Percentiles rank a stretch among this genome's conserved stretches.
These are phyloP conservation scores for Tuber brumale DNA, from an alignment of 495 filamentous ascomycete genomes.

Conservation along the genomic window DNA sequence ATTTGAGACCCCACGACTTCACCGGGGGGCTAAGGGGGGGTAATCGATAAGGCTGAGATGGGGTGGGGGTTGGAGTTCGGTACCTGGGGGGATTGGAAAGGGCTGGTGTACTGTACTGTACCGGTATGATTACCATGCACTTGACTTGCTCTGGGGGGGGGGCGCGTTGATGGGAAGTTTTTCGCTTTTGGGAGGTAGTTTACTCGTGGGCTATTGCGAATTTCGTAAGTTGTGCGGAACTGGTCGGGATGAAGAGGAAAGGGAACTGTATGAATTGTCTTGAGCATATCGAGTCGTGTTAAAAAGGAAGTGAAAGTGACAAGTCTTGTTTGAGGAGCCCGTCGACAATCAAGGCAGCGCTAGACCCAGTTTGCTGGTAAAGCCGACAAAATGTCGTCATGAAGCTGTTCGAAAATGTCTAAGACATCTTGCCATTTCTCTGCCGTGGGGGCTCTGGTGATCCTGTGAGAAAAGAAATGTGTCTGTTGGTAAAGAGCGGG, in stretches of 20 bases:
- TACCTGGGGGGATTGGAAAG: not conserved
- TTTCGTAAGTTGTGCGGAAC: not conserved
- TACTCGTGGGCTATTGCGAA: not conserved
- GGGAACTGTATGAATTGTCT: not conserved
- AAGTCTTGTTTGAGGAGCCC: not conserved
- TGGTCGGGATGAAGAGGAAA: not conserved
- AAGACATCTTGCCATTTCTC: not conserved
- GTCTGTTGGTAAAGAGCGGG: not conserved
- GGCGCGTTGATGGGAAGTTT: not conserved
- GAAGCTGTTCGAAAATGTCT: not conserved
- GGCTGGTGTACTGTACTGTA: not conserved
- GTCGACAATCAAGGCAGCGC: not conserved
- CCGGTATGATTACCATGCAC: not conserved
- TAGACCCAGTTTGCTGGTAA: not conserved
- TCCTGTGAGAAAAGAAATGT: not conserved
- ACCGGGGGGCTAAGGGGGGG: too few relatives aligned
- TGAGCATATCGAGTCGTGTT: not conserved
- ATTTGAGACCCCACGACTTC: not conserved
- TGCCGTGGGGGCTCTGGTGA: too few relatives aligned
- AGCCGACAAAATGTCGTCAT: not conserved
- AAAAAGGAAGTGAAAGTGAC: not conserved
- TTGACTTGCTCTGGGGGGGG: not conserved
- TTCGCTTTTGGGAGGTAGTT: not conserved
- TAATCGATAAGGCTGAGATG: not conserved
- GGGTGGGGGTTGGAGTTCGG: not conserved